Conservation (phyloP, 306 rosid species). For the Vicia faba region DNA sequence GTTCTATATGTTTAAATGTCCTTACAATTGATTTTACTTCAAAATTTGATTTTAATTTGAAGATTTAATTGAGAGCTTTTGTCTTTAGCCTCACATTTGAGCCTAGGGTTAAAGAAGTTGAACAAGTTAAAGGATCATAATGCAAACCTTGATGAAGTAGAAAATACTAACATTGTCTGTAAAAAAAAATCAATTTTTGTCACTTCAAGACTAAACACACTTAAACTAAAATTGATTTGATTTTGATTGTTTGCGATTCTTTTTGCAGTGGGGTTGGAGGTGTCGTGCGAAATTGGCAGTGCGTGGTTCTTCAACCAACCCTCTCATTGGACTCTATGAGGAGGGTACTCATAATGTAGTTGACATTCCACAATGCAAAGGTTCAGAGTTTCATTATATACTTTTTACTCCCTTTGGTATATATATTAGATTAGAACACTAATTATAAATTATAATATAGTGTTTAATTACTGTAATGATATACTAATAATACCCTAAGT, state of each 20-base stretch:
- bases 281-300: conserved; percentile 94
- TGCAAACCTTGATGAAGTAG: too few species aligned
- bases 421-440: not conserved
- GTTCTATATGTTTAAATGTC: too few species aligned
- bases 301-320: conserved; percentile 68
- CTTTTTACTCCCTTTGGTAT: not conserved
- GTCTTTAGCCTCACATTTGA: too few species aligned
- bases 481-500: too few species aligned
- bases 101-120: too few species aligned
- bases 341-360: conserved; percentile 91
- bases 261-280: conserved; percentile 84
- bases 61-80: too few species aligned
- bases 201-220: not conserved
- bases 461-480: not conserved
- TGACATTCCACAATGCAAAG: conserved; percentile 88
- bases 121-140: too few species aligned
- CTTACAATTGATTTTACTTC: too few species aligned
- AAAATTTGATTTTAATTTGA: too few species aligned
- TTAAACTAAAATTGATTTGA: not conserved
- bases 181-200: too few species aligned
- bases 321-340: conserved; percentile 81
- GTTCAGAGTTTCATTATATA: conserved; percentile 38
- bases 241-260: not conserved
- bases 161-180: too few species aligned
- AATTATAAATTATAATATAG: not conserved